Evolutionary conservation across 805 yeast species (phyloP).

Genomic region (Starmera amethionina): DNA sequence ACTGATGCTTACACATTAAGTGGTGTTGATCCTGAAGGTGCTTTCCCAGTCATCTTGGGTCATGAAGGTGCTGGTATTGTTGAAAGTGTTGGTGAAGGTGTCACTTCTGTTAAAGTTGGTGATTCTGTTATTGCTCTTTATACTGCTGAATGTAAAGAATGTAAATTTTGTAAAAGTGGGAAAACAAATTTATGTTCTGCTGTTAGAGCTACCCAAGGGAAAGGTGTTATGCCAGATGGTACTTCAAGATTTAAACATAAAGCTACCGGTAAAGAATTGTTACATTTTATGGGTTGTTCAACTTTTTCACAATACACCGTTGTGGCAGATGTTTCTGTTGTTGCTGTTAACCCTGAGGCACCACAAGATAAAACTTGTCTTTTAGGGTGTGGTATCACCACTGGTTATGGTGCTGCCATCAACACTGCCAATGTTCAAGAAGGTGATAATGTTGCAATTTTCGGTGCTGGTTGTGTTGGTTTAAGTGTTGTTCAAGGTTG

Average conservation of each 20-base stretch:
- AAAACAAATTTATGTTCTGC: slow-evolving; percentile 95
- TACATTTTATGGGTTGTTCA: slow-evolving; percentile 97
- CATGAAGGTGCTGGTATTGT: slow-evolving; percentile 99
- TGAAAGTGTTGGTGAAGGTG: slow-evolving; percentile 92
- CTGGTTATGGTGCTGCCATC: slow-evolving; percentile 96
- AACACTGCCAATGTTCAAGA: slow-evolving; percentile 84
- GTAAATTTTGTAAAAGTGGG: slow-evolving; percentile 91
- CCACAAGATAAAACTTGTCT: slow-evolving; percentile 81
- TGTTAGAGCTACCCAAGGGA: slow-evolving; percentile 95
- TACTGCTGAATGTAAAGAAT: slow-evolving; percentile 93
- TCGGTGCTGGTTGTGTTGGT: slow-evolving; percentile 98
- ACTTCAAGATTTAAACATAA: slow-evolving; percentile 76
- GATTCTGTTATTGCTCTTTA: slow-evolving; percentile 90
- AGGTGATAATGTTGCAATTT: slow-evolving; percentile 92
- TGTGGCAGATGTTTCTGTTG: slow-evolving; percentile 94
- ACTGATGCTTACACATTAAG: slow-evolving; percentile 96
- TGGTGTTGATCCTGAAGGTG: slow-evolving; percentile 95
- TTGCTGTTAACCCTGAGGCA: slow-evolving; percentile 79
- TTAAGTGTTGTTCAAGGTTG: slow-evolving; percentile 96
- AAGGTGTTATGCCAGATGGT: slow-evolving; percentile 98
- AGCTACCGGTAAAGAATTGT: slow-evolving; percentile 66
- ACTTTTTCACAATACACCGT: slow-evolving; percentile 96
- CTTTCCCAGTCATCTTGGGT: slow-evolving; percentile 86
- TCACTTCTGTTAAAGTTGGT: slow-evolving; percentile 81
- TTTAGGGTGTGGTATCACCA: slow-evolving; percentile 97